Evolutionary conservation across 805 yeast genomes (phyloP).

Genomic region (Metschnikowia gelsemii): DNA sequence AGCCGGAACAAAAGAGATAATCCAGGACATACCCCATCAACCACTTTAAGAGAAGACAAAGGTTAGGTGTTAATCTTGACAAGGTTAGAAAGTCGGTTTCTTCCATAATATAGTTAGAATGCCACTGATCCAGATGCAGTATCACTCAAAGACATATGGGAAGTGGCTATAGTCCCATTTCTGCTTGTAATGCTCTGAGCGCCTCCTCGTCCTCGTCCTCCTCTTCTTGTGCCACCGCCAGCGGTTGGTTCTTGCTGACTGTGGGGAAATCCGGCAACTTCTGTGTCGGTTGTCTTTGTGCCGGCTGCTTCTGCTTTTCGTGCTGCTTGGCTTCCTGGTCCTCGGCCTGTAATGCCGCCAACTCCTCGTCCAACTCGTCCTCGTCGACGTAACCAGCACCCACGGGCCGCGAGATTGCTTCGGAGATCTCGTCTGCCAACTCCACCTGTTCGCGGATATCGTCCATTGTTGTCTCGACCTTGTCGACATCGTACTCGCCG

Average conservation of each 20-base stretch:
- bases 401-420: constrained; percentile 92
- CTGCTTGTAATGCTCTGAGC: constrained; percentile 75
- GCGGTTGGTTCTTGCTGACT: constrained; percentile 43
- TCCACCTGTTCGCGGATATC: constrained; percentile 97
- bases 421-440: constrained; percentile 90
- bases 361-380: constrained; percentile 92
- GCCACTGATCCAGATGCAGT: background rate
- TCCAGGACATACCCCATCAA: too few relatives aligned
- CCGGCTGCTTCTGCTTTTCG: constrained; percentile 14
- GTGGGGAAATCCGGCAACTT: constrained; percentile 47
- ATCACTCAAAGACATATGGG: too few relatives aligned
- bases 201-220: constrained; percentile 81
- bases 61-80: too few relatives aligned
- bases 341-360: constrained; percentile 84
- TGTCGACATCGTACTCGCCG: constrained; percentile 91
- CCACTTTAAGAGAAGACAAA: too few relatives aligned
- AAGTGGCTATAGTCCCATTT: constrained; percentile 71
- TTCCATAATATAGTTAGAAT: background rate
- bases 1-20: too few relatives aligned
- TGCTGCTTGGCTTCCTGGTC: constrained; percentile 52
- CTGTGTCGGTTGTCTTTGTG: constrained; percentile 18
- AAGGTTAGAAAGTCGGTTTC: too few relatives aligned
- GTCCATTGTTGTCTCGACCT: constrained; percentile 97
- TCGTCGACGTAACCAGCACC: constrained; percentile 81
- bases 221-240: constrained; percentile 31